Evolutionary conservation across 768 basidiomycete species (phyloP), one percentile per base, ranked within the genome.

Genomic region (Arthromyces matolae): DNA sequence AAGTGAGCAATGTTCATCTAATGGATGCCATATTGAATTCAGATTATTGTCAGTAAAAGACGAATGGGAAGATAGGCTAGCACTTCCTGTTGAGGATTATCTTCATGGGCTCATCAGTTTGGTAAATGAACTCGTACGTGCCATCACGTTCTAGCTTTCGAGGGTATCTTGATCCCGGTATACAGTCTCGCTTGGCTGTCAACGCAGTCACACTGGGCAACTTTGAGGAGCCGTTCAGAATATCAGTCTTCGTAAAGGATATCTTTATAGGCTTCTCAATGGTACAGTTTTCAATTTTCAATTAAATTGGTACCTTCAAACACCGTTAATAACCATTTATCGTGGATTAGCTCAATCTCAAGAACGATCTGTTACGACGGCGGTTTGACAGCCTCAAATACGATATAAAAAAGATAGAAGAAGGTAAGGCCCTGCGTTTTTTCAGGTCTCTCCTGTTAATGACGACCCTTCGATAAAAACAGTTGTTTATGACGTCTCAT

Each of bases 401-500:
- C 53, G 89, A 90, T 60, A 78, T 92, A 52, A 90, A 90, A 64
- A 90, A 89, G 58, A 86, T 92, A 14, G 89, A 91, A 69, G 89
- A 91, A 82, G 89, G 89, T 79, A 47, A 39, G 71, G 55, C 24
- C 32, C 31, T 14, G 23, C 20, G 24, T 14, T 40, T 23, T 20
- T 39, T 35, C n/a, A 45, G 40, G 23, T 28, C 27, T 13, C 28
- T 25, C 37, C 44, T n/a, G 18, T 20, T 39, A 45, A 41, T 23
- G 43, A 34, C 52, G 37, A 54, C 25, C n/a, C 33, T 27, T 38
- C 35, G 45, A 42, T 22, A 44, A 29, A 31, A 24, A 20, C 52
- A 92, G 89, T 92, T 40, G 89, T 91, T 2, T 92, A 92, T 58
- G 89, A 92, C 62, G 80, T 92, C 13, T 89, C 89, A 28, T 67